Base-by-base conservation (phyloP, 2,329 filamentous ascomycete species). In the Cadophora malorum region DNA sequence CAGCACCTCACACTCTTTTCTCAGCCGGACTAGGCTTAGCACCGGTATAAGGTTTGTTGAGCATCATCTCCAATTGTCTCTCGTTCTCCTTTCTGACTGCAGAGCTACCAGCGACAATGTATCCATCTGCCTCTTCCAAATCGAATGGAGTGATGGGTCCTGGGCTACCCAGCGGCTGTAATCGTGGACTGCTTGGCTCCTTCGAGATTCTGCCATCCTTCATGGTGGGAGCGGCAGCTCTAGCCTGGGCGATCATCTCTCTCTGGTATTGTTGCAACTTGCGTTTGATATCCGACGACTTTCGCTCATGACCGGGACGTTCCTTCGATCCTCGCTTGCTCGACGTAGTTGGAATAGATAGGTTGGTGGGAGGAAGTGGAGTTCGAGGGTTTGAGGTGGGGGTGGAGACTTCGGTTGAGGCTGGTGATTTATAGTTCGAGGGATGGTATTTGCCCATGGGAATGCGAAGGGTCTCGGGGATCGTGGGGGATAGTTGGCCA, bases 401-500 rank as follows among this genome's bases (percentile, higher is more conserved):
- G 33, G 69, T 69, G 8, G 71, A 58, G 75, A 70, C n/a, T 70
- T 68, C n/a, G 69, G 73, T 19, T 70, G 47, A 69, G 56, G 61
- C 77, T 16, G 67, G 67, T 79, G 61, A 80, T 71, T 87, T 85
- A 72, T 88, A 89, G 77, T 89, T 89, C 31, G 85, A 84, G 0
- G 87, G 87, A 67, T 89, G 88, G 73, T 89, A 90, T 77, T 89
- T 89, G 28, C 87, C 87, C 78, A 88, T 80, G 0, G 86, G 85
- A 38, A 87, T 77, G 77, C 45, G 31, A 14, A 76, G 65, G 23
- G 69, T 52, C 38, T 72, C 63, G 61, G 70, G 63, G 64, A 69
- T 61, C 14, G 67, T 53, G 7, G 69, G 64, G 6, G 65, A 62
- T 10, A 68, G 55, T 21, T 66, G 64, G 47, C 65, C 65, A n/a